Percentiles rank a stretch among this genome's conserved stretches.
phyloP scores from a whole-genome alignment of 306 rosid species.

The Rubus parviflorus region DNA sequence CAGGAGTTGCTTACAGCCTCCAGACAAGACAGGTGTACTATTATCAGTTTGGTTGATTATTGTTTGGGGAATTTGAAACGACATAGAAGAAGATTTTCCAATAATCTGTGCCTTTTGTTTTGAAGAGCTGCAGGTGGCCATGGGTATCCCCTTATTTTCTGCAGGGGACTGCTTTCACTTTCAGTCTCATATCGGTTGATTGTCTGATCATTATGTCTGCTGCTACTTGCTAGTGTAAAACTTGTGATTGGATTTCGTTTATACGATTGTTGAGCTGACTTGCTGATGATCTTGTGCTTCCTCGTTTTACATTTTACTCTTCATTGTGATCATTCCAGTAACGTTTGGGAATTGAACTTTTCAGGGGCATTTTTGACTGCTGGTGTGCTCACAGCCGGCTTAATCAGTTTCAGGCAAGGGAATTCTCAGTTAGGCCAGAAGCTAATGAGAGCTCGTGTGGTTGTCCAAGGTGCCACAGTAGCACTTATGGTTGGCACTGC shows the following conservation, averaged over 20 bases:
- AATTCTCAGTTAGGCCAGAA: slow-evolving; percentile 84
- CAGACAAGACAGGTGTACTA: not conserved
- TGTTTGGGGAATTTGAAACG: too few species aligned
- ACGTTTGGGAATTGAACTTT: slow-evolving; percentile 14
- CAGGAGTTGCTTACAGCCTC: not conserved
- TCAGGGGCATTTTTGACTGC: slow-evolving; percentile 85
- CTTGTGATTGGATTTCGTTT: not conserved
- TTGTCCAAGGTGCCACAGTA: slow-evolving; percentile 83
- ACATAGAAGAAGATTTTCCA: not conserved
- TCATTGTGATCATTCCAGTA: not conserved
- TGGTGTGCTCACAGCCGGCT: slow-evolving; percentile 84
- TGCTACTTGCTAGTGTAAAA: not conserved
- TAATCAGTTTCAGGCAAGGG: slow-evolving; percentile 79
- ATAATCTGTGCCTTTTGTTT: not conserved
- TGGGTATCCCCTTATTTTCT: not conserved
- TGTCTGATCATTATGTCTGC: not conserved
- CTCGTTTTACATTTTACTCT: too few species aligned
- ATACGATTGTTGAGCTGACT: not conserved
- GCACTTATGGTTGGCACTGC: slow-evolving; percentile 93
- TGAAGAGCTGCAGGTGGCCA: not conserved
- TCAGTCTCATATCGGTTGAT: not conserved
- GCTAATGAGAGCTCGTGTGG: slow-evolving; percentile 95
- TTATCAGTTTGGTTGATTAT: not conserved
- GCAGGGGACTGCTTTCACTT: not conserved
- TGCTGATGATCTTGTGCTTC: not conserved